phyloP scores from a whole-genome alignment of 805 yeast genomes.

The Myxozyma melibiosi region DNA sequence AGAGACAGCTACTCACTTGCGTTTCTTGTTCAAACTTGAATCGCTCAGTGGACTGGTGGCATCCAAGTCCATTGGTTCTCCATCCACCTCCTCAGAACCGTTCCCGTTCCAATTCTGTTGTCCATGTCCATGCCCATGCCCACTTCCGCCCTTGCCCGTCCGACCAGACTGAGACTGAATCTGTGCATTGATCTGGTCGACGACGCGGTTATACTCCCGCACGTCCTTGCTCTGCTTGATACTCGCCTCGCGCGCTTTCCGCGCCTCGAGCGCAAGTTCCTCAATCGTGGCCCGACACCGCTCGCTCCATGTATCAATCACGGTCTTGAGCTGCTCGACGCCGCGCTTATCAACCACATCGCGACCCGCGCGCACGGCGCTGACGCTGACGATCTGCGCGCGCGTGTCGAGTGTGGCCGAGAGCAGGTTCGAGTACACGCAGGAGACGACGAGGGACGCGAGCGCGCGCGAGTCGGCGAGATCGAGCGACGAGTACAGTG shows the following conservation, averaged over 20 bases:
- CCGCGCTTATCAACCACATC: slow-evolving; percentile 18
- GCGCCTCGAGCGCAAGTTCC: slow-evolving; percentile 15
- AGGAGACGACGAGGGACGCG: slow-evolving; percentile 17
- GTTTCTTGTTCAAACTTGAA: slow-evolving; percentile 24
- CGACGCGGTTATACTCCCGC: slow-evolving; percentile 25
- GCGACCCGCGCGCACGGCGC: slow-evolving; percentile 26
- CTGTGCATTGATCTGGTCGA: slow-evolving; percentile 19
- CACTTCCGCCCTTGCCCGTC: no score
- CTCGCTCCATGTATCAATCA: slow-evolving; percentile 21
- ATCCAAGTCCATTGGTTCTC: slow-evolving; percentile 37
- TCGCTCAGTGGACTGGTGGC: slow-evolving; percentile 31
- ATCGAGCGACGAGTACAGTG: slow-evolving; percentile 13
- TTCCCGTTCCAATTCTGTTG: not conserved
- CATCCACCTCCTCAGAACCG: no score
- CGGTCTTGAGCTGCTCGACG: slow-evolving; percentile 8
- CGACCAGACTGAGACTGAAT: slow-evolving; percentile 1
- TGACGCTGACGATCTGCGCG: slow-evolving; percentile 16
- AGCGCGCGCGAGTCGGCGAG: slow-evolving; percentile 12
- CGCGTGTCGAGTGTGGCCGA: slow-evolving; percentile 28
- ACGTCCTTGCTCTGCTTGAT: slow-evolving; percentile 15
- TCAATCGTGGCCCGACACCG: slow-evolving; percentile 18
- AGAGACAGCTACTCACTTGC: slow-evolving; percentile 21
- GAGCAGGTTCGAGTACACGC: slow-evolving; percentile 24
- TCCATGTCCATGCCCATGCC: not conserved
- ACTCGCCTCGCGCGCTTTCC: slow-evolving; percentile 15